These are phyloP conservation scores for Exutisphaerella laricina DNA, from an alignment of 2,329 filamentous ascomycete species.

Conservation along the genomic window DNA sequence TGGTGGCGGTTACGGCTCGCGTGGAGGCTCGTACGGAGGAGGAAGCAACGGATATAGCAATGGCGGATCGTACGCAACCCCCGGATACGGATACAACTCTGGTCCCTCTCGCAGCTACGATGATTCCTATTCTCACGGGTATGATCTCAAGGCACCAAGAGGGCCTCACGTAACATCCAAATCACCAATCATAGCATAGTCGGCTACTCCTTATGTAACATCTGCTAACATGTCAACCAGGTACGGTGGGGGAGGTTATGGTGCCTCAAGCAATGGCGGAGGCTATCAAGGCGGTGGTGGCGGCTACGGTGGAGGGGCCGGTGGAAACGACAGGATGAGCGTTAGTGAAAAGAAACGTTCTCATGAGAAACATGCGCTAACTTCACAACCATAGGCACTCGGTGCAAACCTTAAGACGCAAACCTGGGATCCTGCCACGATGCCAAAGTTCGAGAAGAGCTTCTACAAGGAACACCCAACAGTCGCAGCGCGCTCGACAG, in stretches of 20 bases:
- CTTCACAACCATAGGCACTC: constrained; percentile 88
- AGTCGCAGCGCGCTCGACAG: constrained; percentile 66
- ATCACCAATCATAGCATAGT: constrained; percentile 4
- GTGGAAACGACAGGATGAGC: constrained; percentile 35
- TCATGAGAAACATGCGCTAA: too few species aligned
- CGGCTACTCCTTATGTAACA: constrained; percentile 7
- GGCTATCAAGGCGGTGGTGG: constrained; percentile 32
- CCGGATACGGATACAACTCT: constrained; percentile 36
- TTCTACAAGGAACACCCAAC: constrained; percentile 95
- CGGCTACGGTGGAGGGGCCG: constrained; percentile 31
- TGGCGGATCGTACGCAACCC: constrained; percentile 25
- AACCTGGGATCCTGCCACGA: constrained; percentile 69
- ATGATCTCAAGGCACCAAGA: constrained; percentile 37
- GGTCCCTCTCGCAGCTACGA: constrained; percentile 39
- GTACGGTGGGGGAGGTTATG: constrained; percentile 22
- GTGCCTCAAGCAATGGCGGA: constrained; percentile 32
- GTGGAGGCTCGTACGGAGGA: constrained; percentile 42
- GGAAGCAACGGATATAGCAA: constrained; percentile 46
- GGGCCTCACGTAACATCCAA: constrained; percentile 25
- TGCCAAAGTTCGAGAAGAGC: constrained; percentile 98
- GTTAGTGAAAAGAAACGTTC: constrained; percentile 82
- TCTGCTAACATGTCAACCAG: constrained; percentile 12
- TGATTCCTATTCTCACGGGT: constrained; percentile 42
- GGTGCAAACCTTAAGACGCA: constrained; percentile 83
- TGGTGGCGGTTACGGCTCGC: constrained; percentile 42